Evolutionary conservation across 192 early-diverging fungal species (phyloP).

Genomic region (Haplosporangium gracile): DNA sequence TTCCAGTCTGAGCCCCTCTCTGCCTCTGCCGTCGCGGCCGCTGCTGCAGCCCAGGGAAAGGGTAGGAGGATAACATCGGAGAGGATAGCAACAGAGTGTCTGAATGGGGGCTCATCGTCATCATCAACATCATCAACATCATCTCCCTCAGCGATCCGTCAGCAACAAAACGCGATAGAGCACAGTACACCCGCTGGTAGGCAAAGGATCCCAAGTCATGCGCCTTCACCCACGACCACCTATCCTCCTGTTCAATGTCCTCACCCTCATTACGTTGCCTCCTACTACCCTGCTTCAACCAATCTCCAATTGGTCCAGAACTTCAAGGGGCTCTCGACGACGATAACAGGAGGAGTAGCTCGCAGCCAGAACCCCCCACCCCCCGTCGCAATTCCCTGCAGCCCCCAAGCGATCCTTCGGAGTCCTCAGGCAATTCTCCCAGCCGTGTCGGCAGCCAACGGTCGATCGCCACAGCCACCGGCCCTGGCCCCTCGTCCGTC

Average conservation of each 20-base stretch:
- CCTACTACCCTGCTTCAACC: constrained; percentile 49
- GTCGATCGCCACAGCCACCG: background rate
- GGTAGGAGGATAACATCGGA: constrained; percentile 19
- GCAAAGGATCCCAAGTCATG: constrained; percentile 39
- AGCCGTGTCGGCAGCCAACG: constrained; percentile 4
- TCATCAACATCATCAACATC: constrained; percentile 5
- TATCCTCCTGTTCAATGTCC: constrained; percentile 37
- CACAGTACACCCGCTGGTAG: constrained; percentile 38
- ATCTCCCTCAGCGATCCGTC: constrained; percentile 7
- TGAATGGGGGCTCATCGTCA: constrained; percentile 13
- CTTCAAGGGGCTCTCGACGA: background rate
- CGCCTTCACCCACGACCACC: constrained; percentile 26
- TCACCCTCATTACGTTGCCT: constrained; percentile 55
- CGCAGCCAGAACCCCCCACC: background rate
- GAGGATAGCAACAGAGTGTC: constrained; percentile 22
- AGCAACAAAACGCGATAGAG: constrained; percentile 18
- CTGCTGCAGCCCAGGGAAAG: background rate
- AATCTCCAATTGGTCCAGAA: constrained; percentile 24
- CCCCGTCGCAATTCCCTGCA: constrained; percentile 20
- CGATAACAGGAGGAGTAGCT: background rate
- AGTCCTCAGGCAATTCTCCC: constrained; percentile 15
- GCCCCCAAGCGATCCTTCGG: constrained; percentile 22
- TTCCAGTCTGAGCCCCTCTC: constrained; percentile 21
- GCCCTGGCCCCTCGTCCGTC: constrained; percentile 7
- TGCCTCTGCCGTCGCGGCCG: background rate